phyloP scores from a whole-genome alignment of 106 monocot genomes.

The Apostasia ramifera region DNA sequence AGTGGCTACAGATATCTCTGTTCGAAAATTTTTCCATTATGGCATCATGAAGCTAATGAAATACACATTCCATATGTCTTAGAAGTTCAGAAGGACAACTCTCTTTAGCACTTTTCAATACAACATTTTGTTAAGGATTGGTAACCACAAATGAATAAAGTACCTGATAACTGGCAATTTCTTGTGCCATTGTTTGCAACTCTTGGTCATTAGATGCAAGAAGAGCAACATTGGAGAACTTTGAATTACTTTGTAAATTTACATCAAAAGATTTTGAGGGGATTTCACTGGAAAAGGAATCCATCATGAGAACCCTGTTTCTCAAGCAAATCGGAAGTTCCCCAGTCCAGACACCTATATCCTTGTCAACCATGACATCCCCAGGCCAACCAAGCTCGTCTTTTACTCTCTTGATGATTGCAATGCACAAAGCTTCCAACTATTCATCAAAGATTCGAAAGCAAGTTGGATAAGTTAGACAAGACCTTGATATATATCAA shows the following conservation, averaged over 20 bases:
- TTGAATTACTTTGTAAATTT: conserved; percentile 2
- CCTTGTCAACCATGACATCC: conserved; percentile 40
- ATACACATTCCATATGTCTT: too few relatives aligned
- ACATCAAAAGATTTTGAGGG: background rate
- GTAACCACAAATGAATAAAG: background rate
- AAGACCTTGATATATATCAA: background rate
- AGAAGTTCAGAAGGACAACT: too few relatives aligned
- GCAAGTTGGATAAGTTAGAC: conserved; percentile 3
- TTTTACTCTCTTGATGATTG: conserved; percentile 59
- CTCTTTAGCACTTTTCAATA: too few relatives aligned
- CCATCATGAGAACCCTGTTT: background rate
- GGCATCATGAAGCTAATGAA: too few relatives aligned
- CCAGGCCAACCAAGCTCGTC: conserved; percentile 49
- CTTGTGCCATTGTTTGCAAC: conserved; percentile 25
- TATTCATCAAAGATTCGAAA: conserved; percentile 15
- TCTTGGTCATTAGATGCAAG: conserved; percentile 9
- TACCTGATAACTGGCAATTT: conserved; percentile 96
- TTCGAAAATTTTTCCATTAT: too few relatives aligned
- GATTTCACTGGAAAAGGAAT: conserved; percentile 3
- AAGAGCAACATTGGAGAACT: conserved; percentile 7
- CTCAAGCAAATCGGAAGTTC: conserved; percentile 53
- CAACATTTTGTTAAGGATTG: too few relatives aligned
- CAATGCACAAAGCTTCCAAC: conserved; percentile 54
- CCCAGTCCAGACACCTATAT: conserved; percentile 71
- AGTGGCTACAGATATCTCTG: too few relatives aligned